Conservation (phyloP, 2,329 filamentous ascomycete species). For the Amesomyces nigricolor region DNA sequence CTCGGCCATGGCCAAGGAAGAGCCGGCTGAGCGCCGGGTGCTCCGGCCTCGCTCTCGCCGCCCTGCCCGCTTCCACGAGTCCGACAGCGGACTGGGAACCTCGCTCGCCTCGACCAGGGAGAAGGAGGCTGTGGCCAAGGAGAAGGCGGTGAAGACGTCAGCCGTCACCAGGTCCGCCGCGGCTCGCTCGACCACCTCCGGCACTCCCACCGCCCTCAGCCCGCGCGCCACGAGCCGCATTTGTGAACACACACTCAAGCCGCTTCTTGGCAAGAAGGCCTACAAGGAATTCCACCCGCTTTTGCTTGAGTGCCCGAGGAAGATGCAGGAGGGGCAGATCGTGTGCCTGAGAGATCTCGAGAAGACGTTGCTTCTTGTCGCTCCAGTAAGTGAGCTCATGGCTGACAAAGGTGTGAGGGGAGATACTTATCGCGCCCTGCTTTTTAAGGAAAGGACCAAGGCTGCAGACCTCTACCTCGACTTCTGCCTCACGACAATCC, state of each 20-base stretch:
- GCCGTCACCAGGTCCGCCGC: slow-evolving; percentile 58
- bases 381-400: slow-evolving; percentile 74
- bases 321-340: slow-evolving; percentile 79
- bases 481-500: slow-evolving; percentile 87
- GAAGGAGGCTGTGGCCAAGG: slow-evolving; percentile 42
- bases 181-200: slow-evolving; percentile 40
- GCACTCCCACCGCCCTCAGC: slow-evolving; percentile 57
- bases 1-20: slow-evolving; percentile 41
- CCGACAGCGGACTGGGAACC: slow-evolving; percentile 83
- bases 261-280: slow-evolving; percentile 65
- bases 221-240: slow-evolving; percentile 69
- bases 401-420: slow-evolving; percentile 52
- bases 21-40: slow-evolving; percentile 42
- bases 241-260: slow-evolving; percentile 69
- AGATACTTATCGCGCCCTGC: slow-evolving; percentile 64
- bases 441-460: slow-evolving; percentile 72
- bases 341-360: slow-evolving; percentile 89
- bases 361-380: slow-evolving; percentile 85
- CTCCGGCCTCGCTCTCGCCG: slow-evolving; percentile 51
- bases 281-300: slow-evolving; percentile 78
- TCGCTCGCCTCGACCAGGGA: slow-evolving; percentile 63
- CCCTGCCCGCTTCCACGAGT: slow-evolving; percentile 61
- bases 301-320: slow-evolving; percentile 69
- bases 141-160: slow-evolving; percentile 38
- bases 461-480: slow-evolving; percentile 66